Evolutionary conservation across 257 asterid species (phyloP).

Genomic region (Salvia rosmarinus): DNA sequence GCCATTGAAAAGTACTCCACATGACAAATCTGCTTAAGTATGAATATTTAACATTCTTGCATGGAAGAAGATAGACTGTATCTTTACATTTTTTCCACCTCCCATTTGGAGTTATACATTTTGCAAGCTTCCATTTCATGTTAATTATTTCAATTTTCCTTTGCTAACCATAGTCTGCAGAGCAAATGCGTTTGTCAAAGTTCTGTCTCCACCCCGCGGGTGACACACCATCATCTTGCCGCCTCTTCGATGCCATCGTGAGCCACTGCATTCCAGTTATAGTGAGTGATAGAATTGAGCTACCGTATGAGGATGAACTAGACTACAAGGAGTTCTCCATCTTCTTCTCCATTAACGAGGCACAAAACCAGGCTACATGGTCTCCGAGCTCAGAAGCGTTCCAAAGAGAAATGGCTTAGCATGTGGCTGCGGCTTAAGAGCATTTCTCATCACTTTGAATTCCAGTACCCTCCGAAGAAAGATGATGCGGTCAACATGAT

Average conservation of each 20-base stretch:
- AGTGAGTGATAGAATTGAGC: conserved; percentile 81
- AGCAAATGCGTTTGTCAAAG: conserved; percentile 77
- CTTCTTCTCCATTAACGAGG: conserved; percentile 72
- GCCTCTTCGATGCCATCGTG: conserved; percentile 84
- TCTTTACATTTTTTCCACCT: neutral
- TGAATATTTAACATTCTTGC: neutral
- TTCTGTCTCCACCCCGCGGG: conserved; percentile 89
- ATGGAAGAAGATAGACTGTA: conserved; percentile 1
- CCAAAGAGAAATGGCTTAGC: conserved; percentile 61
- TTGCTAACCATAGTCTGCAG: conserved; percentile 54
- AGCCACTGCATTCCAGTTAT: conserved; percentile 91
- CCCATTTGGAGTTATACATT: too few relatives aligned
- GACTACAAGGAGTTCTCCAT: conserved; percentile 81
- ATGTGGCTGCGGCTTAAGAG: conserved; percentile 77
- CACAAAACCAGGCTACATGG: conserved; percentile 59
- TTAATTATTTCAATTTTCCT: conserved; percentile 9
- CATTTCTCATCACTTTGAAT: conserved; percentile 79
- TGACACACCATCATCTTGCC: conserved; percentile 94
- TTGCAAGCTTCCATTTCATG: too few relatives aligned
- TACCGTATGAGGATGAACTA: conserved; percentile 76
- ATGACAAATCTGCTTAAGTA: neutral
- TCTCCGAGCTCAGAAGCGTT: conserved; percentile 54
- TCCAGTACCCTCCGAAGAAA: conserved; percentile 73
- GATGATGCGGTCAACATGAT: conserved; percentile 89
- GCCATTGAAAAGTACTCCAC: neutral